Evolutionary conservation across 768 basidiomycete genomes (phyloP).

Genomic region (Collybiopsis luxurians): DNA sequence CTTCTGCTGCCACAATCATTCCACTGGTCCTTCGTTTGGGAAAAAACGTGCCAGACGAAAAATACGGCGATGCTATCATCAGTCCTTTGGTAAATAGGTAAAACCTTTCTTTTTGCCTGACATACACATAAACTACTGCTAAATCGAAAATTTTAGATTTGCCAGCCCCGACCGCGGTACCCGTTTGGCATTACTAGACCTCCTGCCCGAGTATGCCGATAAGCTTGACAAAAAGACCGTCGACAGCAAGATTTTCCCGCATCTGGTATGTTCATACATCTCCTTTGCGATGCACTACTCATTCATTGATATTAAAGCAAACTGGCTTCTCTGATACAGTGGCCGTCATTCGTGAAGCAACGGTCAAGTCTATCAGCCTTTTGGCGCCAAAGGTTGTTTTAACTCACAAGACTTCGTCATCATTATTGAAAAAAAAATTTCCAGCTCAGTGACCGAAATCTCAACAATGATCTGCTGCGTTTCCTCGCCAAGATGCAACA

Average conservation of each 20-base stretch:
- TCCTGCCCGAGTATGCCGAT: slow-evolving; percentile 78
- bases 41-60: slow-evolving; percentile 61
- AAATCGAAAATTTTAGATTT: too few species aligned
- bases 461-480: slow-evolving; percentile 95
- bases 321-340: slow-evolving; percentile 96
- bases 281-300: background rate
- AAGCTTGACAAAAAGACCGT: slow-evolving; percentile 85
- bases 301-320: slow-evolving; percentile 53
- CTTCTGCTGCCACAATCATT: slow-evolving; percentile 72
- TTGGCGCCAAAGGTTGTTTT: slow-evolving; percentile 77
- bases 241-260: slow-evolving; percentile 88
- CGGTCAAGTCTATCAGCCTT: slow-evolving; percentile 81
- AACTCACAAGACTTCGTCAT: background rate
- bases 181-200: slow-evolving; percentile 91
- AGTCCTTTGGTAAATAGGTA: slow-evolving; percentile 80
- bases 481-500: slow-evolving; percentile 90
- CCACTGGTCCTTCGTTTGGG: slow-evolving; percentile 85
- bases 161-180: slow-evolving; percentile 90
- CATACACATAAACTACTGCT: too few species aligned
- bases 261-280: slow-evolving; percentile 58
- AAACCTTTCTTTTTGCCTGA: too few species aligned
- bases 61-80: slow-evolving; percentile 68
- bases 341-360: slow-evolving; percentile 91
- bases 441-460: slow-evolving; percentile 84
- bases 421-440: slow-evolving; percentile 6